Base-by-base conservation (phyloP, 345 rosid genomes). In the Streptanthus diversifolius region DNA sequence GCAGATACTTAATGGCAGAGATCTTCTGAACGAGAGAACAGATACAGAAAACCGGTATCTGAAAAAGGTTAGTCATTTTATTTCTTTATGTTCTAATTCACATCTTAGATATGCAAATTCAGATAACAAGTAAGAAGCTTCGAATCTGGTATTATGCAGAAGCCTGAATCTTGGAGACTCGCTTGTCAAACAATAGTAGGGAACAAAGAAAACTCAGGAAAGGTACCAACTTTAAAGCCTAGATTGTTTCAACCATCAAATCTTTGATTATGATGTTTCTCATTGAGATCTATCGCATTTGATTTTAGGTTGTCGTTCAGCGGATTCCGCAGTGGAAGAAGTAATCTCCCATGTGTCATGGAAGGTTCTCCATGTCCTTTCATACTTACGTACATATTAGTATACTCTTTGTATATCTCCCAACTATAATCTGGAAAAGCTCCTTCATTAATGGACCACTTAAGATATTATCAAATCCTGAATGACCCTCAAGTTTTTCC, bases 281-380 rank as follows among this genome's bases (percentile, higher is more conserved):
- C 65, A 69, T 62, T 53, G 48, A 62, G 27, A 58, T 24, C 1
- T 49, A 12, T 52, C 12, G 9, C 30, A 29, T 51, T 60, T 58
- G 68, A 36, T 64, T 76, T 37, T 77, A 90, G 96, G 93, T 90
- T 75, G 90, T 87, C 15, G 92, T 90, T 44, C 95, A 86, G 72
- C 84, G 90, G 81, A 63, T 93, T 48, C 98, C 97, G 15, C 98
- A 93, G 52, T 84, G 98, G 97, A 93, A 87, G 85, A 88, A 93
- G 77, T 88, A 78, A 86, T 47, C 15, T 29, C 32, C 15, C 17
- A 4, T 49, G 1, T 52, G 18, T 24, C 12, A 48, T 11, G 37
- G 29, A 29, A 67, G 68, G 11, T 30, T 81, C 73, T 72, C 79
- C 6, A 74, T 63, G 33, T n/a, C n/a, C n/a, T n/a, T n/a, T n/a